These are phyloP conservation scores for Penicillium fuscoglaucum DNA, from an alignment of 2,329 filamentous ascomycete species.

Conservation along the genomic window DNA sequence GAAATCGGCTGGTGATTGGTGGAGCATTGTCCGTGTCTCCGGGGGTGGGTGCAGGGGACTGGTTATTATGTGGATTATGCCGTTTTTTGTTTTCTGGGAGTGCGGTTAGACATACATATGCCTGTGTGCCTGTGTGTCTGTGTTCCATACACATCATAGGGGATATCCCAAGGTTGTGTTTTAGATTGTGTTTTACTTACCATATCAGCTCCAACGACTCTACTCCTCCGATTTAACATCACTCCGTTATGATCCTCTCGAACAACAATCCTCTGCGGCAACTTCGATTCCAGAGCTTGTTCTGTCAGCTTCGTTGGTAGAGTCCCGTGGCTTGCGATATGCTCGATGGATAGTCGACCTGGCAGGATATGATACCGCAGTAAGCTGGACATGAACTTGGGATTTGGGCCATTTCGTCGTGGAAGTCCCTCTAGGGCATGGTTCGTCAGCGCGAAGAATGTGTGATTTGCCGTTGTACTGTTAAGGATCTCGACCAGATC, in stretches of 20 bases:
- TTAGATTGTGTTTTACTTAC: constrained; percentile 44
- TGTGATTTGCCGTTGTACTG: constrained; percentile 70
- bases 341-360: constrained; percentile 61
- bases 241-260: constrained; percentile 62
- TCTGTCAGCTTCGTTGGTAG: constrained; percentile 68
- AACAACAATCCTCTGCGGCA: constrained; percentile 69
- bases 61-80: constrained; percentile 76
- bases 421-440: constrained; percentile 63
- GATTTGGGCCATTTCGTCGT: constrained; percentile 53
- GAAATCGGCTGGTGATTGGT: constrained; percentile 55
- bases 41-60: constrained; percentile 75
- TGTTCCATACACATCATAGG: neutral
- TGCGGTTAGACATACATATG: neutral
- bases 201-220: constrained; percentile 68
- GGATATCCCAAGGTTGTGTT: no score
- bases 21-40: constrained; percentile 63
- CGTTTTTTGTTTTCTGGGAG: constrained; percentile 70
- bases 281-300: constrained; percentile 60
- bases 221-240: constrained; percentile 74
- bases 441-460: constrained; percentile 78
- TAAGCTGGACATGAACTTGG: constrained; percentile 64
- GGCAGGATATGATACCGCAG: constrained; percentile 74
- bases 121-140: neutral
- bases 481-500: constrained; percentile 67
- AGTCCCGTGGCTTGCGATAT: constrained; percentile 67